Conservation (phyloP, 805 yeast species). For the Hyphopichia homilentoma region DNA sequence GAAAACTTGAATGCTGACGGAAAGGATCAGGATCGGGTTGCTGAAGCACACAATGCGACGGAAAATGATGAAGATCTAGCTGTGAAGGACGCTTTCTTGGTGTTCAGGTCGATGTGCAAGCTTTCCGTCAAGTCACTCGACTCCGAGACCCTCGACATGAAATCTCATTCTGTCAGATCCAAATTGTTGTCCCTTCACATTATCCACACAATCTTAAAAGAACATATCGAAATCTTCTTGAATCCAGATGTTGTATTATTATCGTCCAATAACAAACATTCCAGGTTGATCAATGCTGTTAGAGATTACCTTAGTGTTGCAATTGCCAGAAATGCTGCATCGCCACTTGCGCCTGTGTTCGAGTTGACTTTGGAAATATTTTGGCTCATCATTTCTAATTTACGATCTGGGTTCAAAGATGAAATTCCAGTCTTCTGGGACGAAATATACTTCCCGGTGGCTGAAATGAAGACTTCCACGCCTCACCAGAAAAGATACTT, state of each 20-base stretch:
- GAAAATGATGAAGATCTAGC: constrained; percentile 62
- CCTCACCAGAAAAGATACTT: constrained; percentile 90
- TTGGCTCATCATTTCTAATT: constrained; percentile 80
- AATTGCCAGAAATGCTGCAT: constrained; percentile 88
- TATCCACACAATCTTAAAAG: constrained; percentile 78
- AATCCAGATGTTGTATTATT: constrained; percentile 53
- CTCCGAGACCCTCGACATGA: constrained; percentile 71
- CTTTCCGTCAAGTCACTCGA: constrained; percentile 83
- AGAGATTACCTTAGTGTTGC: constrained; percentile 81
- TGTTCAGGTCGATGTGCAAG: constrained; percentile 93
- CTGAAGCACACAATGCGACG: constrained; percentile 40
- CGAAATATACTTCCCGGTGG: constrained; percentile 90
- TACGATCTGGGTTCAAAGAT: constrained; percentile 83
- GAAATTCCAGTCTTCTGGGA: constrained; percentile 92
- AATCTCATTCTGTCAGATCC: constrained; percentile 89
- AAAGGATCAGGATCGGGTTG: constrained; percentile 49
- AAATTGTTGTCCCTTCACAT: constrained; percentile 85
- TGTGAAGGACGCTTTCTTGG: constrained; percentile 86
- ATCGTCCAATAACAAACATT: constrained; percentile 48
- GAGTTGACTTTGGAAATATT: constrained; percentile 90
- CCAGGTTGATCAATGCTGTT: constrained; percentile 71
- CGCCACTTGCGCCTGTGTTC: constrained; percentile 85
- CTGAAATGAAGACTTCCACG: constrained; percentile 88
- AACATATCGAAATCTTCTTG: constrained; percentile 78
- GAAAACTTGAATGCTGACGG: constrained; percentile 50